Conservation (phyloP, 179 eudicot genomes). For the Gypsophila paniculata region DNA sequence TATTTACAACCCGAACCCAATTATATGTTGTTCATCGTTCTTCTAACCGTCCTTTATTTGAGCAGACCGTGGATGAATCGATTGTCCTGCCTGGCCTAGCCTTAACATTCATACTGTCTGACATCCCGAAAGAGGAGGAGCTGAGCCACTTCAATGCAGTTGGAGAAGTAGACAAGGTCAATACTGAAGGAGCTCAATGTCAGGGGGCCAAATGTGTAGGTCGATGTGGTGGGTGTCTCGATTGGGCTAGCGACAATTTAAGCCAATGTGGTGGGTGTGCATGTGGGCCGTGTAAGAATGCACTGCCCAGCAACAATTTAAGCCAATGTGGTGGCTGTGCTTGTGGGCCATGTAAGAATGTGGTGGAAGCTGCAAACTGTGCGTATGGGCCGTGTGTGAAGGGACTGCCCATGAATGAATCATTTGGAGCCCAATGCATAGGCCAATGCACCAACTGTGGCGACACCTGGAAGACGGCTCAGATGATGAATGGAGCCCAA, state of each 20-base stretch:
- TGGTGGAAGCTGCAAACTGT: background rate
- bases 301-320: no score
- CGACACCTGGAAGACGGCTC: background rate
- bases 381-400: background rate
- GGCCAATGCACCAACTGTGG: slow-evolving; percentile 7
- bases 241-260: no score
- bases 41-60: slow-evolving; percentile 1
- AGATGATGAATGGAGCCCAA: background rate
- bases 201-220: background rate
- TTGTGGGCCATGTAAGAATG: no score
- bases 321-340: no score
- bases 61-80: slow-evolving; percentile 68
- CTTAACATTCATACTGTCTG: slow-evolving; percentile 51
- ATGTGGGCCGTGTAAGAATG: no score
- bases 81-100: slow-evolving; percentile 47
- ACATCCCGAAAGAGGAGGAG: slow-evolving; percentile 48
- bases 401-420: background rate
- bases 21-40: background rate
- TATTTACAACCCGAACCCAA: background rate
- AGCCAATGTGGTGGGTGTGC: no score
- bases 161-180: slow-evolving; percentile 24
- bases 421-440: background rate
- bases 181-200: background rate
- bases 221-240: no score
- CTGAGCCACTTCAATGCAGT: slow-evolving; percentile 26